Evolutionary conservation across 1,139 yeast genomes (phyloP).

Genomic region (Starmera stellimalicola): DNA sequence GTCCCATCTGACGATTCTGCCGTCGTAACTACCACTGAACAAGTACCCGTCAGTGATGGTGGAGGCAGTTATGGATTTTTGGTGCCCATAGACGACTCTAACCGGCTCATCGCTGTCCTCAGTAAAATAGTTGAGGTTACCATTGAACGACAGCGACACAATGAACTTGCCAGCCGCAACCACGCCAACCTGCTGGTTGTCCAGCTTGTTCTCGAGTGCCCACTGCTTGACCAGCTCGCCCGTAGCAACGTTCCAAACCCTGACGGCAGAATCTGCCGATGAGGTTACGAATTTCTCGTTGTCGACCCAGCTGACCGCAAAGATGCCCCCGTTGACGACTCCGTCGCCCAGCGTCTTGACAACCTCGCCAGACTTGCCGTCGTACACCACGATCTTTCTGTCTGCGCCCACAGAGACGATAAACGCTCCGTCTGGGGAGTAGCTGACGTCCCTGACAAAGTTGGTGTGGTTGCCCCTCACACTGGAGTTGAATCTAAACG

Average conservation of each 20-base stretch:
- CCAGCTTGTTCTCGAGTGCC: constrained; percentile 33
- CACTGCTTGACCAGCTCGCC: constrained; percentile 35
- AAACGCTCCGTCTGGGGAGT: constrained; percentile 67
- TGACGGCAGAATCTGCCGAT: constrained; percentile 73
- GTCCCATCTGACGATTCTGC: constrained; percentile 57
- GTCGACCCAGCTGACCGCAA: constrained; percentile 62
- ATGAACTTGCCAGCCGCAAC: constrained; percentile 50
- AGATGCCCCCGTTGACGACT: constrained; percentile 60
- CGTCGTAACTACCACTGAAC: constrained; percentile 79
- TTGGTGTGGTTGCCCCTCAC: constrained; percentile 68
- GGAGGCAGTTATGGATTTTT: constrained; percentile 61
- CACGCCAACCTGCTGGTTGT: constrained; percentile 75
- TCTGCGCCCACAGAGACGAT: constrained; percentile 86
- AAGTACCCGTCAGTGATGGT: constrained; percentile 29
- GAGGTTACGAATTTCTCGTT: constrained; percentile 66
- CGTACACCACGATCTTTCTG: constrained; percentile 65
- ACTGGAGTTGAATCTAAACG: constrained; percentile 75
- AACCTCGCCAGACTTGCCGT: constrained; percentile 80
- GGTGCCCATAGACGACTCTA: constrained; percentile 62
- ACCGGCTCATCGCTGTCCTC: constrained; percentile 29
- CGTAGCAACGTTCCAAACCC: constrained; percentile 45
- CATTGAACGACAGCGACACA: constrained; percentile 62
- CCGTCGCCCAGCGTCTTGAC: constrained; percentile 28
- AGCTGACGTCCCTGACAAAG: constrained; percentile 72
- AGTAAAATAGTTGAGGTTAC: constrained; percentile 57